Percentiles rank a stretch among this genome's conserved stretches.
phyloP scores from a whole-genome alignment of 495 filamentous ascomycete species.

The Chaetomidium leptoderma region DNA sequence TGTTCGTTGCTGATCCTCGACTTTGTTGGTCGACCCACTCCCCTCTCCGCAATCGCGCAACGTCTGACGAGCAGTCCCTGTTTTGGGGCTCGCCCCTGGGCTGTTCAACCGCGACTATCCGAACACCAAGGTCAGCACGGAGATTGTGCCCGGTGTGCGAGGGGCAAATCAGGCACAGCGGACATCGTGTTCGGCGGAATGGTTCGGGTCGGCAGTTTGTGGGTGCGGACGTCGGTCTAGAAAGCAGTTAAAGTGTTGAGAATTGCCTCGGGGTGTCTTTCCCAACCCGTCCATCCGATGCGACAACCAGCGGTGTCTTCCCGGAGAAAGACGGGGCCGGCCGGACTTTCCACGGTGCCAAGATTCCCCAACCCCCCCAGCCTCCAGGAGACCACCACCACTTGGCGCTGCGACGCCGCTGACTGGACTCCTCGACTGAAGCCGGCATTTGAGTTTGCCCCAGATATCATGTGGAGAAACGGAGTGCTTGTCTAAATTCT shows the following conservation, averaged over 20 bases:
- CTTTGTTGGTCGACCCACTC: background rate
- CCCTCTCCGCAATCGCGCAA: background rate
- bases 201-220: too few species aligned
- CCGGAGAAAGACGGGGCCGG: background rate
- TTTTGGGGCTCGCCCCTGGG: background rate
- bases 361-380: background rate
- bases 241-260: background rate
- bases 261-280: too few species aligned
- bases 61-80: background rate
- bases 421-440: too few species aligned
- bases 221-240: background rate
- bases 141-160: background rate
- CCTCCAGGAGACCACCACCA: too few species aligned
- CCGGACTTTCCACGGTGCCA: background rate
- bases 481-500: too few species aligned
- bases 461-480: too few species aligned
- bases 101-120: slow-evolving; percentile 6
- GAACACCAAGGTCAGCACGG: background rate
- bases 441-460: too few species aligned
- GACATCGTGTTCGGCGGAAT: too few species aligned
- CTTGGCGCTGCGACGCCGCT: too few species aligned
- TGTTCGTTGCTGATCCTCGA: slow-evolving; percentile 4
- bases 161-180: background rate
- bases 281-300: too few species aligned
- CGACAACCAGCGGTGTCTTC: too few species aligned